Evolutionary conservation across 2,329 filamentous ascomycete genomes (phyloP), one percentile per base, ranked within the genome.

Genomic region (Aspergillus amoenus): DNA sequence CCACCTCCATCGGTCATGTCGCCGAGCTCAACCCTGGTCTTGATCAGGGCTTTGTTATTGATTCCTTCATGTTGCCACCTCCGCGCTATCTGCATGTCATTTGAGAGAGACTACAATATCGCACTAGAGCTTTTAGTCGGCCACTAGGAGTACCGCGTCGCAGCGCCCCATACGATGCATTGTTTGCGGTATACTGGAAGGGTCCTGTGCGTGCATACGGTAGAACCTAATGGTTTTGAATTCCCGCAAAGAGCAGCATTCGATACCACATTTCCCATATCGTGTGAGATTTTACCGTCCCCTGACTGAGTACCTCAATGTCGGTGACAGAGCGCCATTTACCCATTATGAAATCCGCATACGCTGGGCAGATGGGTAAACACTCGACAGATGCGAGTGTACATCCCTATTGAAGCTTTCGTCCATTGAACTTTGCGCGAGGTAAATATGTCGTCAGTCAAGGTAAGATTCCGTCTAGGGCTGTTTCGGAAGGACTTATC

Each of bases 1-100:
- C 49, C 47, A 50, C 52, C 18, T 27, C 30, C 42, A 43, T 41
- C 52, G 54, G 53, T 8, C 37, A 43, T 34, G 30, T 56, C 53
- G 43, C 56, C 56, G 43, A 54, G 9, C 34, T 21, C 12, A 15
- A 4, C 12, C 42, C 24, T 7, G 50, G 40, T 17, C 40, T 30
- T 45, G 17, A 21, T 45, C 17, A 45, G 49, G 30, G 30, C 18
- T 32, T 46, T 53, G 27, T 30, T 15, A 44, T 27, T 27, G 27
- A 42, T n/a, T 18, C 24, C n/a, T 37, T 42, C 30, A 22, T 8
- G 24, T 37, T 22, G 40, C 40, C 49, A 44, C 40, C 40, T 37
- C 49, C 49, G 37, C 34, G 21, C 17, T 11, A 30, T n/a, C 34
- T 37, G 34, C 34, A 37, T 37, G 18, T 17, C n/a, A 42, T n/a